Percentiles rank a stretch among this genome's conserved stretches.
Conservation (phyloP, 192 early-diverging fungal genomes). For the Spinellus fusiger region DNA sequence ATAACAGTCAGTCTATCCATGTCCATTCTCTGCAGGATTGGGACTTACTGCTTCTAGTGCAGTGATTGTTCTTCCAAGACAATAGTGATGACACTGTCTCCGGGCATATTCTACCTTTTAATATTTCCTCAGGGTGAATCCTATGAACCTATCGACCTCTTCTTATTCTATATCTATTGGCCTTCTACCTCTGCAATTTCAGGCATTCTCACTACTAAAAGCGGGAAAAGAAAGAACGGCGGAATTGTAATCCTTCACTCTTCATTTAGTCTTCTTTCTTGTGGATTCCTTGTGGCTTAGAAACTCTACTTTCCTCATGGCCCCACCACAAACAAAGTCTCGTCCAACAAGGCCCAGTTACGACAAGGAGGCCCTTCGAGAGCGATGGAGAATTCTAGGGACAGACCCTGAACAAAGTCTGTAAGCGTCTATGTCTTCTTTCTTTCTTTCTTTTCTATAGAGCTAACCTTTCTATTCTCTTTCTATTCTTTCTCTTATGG, state of each 20-base stretch:
- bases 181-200: conserved; percentile 27
- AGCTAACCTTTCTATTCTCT: neutral
- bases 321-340: neutral
- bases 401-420: conserved; percentile 47
- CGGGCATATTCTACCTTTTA: conserved; percentile 63
- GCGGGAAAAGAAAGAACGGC: neutral
- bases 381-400: conserved; percentile 35
- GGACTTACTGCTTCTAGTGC: conserved; percentile 35
- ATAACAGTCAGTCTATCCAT: neutral
- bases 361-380: conserved; percentile 18
- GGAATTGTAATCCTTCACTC: neutral
- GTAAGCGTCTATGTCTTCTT: neutral
- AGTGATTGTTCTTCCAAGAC: conserved; percentile 45
- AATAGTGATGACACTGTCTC: conserved; percentile 43
- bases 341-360: conserved; percentile 3
- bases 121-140: neutral
- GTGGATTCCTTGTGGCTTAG: neutral
- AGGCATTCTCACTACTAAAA: conserved; percentile 11
- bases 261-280: neutral
- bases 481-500: neutral
- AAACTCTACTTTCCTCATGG: too few relatives aligned
- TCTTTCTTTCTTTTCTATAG: neutral
- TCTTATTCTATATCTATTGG: neutral
- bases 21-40: neutral
- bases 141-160: neutral